Percentiles rank a stretch among this genome's conserved stretches.
phyloP scores from a whole-genome alignment of 495 filamentous ascomycete genomes.

The Penicillium cosmopolitanum region DNA sequence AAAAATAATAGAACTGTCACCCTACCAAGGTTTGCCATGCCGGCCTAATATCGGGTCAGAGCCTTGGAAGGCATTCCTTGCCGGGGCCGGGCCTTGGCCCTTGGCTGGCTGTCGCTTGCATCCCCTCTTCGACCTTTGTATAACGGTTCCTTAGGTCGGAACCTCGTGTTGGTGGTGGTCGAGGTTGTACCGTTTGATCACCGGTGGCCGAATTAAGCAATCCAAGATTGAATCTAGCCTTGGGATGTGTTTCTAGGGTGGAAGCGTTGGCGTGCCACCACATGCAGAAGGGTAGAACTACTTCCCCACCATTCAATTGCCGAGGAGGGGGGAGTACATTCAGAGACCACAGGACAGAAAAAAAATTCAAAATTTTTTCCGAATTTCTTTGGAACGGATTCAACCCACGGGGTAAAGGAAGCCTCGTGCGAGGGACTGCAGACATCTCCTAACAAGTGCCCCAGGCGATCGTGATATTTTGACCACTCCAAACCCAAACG shows the following conservation, averaged over 20 bases:
- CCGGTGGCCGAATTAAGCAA: slow-evolving; percentile 6
- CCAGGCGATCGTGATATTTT: too few relatives aligned
- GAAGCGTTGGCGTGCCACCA: not conserved
- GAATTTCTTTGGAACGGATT: too few relatives aligned
- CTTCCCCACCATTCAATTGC: not conserved
- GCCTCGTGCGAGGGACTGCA: too few relatives aligned
- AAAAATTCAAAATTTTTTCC: too few relatives aligned
- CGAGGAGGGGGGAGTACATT: too few relatives aligned
- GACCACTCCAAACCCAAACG: too few relatives aligned
- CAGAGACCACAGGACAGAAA: too few relatives aligned
- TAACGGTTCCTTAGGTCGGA: not conserved
- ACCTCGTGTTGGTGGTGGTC: not conserved
- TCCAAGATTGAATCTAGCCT: not conserved
- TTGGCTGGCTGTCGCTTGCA: not conserved
- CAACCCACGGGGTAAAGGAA: too few relatives aligned
- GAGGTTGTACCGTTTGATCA: not conserved
- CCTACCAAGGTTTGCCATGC: slow-evolving; percentile 10
- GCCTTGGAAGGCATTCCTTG: slow-evolving; percentile 3
- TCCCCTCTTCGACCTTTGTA: not conserved
- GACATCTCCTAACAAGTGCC: too few relatives aligned
- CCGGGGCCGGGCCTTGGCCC: slow-evolving; percentile 1
- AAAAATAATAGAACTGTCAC: not conserved
- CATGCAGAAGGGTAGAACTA: not conserved
- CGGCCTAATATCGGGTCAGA: slow-evolving; percentile 21
- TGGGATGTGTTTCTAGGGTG: not conserved